phyloP scores from a whole-genome alignment of 2,329 filamentous ascomycete genomes.

The Diaporthe ampelina region DNA sequence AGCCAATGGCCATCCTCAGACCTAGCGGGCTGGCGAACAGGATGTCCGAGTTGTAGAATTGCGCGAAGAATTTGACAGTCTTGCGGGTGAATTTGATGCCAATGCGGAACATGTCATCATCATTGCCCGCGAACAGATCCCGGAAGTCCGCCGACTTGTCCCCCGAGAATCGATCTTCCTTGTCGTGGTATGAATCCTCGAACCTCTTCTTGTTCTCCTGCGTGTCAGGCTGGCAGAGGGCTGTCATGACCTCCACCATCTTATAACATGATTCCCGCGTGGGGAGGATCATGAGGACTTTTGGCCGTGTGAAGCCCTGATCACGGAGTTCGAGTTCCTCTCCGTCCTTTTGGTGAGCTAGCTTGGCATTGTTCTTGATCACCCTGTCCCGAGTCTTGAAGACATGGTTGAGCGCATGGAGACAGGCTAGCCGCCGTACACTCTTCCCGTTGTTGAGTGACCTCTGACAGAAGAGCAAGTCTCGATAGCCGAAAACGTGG shows the following conservation, averaged over 20 bases:
- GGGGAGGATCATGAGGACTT: constrained; percentile 90
- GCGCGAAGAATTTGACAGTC: constrained; percentile 92
- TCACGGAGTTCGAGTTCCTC: constrained; percentile 84
- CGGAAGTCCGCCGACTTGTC: constrained; percentile 89
- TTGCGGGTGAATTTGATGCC: constrained; percentile 98
- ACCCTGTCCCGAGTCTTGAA: constrained; percentile 94
- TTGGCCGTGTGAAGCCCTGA: constrained; percentile 95
- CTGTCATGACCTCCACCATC: constrained; percentile 82
- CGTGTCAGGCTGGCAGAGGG: constrained; percentile 85
- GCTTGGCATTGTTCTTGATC: constrained; percentile 89
- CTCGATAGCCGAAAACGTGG: constrained; percentile 84
- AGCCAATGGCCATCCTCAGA: constrained; percentile 89
- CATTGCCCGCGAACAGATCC: constrained; percentile 92
- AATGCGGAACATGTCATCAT: constrained; percentile 96
- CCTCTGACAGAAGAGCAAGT: constrained; percentile 82
- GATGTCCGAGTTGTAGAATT: constrained; percentile 97
- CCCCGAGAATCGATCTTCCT: constrained; percentile 76
- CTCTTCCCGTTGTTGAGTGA: constrained; percentile 76
- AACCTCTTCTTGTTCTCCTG: constrained; percentile 97
- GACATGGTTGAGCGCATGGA: constrained; percentile 92
- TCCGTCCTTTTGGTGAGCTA: constrained; percentile 75
- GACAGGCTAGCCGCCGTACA: constrained; percentile 79
- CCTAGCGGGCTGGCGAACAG: constrained; percentile 93
- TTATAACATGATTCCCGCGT: constrained; percentile 88
- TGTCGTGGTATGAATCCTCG: constrained; percentile 82